A percentile compares a stretch with the other conserved stretches of the same genome.
Evolutionary conservation across 2,329 filamentous ascomycete genomes (phyloP).

Genomic region (Malbranchea cinnamomea): DNA sequence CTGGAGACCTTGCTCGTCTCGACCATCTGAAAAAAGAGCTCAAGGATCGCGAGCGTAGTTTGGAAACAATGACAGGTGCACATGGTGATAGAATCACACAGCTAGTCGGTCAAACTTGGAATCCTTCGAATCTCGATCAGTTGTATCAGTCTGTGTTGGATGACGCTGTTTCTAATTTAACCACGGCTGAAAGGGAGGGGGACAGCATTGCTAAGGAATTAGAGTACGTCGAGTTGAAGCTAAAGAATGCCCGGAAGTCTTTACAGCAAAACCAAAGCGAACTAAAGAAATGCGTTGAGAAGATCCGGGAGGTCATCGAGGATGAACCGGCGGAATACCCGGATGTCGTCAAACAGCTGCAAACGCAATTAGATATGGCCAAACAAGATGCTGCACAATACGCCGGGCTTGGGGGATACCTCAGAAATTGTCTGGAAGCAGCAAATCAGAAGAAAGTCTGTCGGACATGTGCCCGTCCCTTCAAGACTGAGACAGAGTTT

Average conservation of each 20-base stretch:
- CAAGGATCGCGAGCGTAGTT: conserved; percentile 54
- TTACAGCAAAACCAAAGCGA: conserved; percentile 50
- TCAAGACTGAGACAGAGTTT: conserved; percentile 46
- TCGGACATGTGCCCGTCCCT: conserved; percentile 57
- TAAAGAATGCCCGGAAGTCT: conserved; percentile 51
- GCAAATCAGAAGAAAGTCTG: conserved; percentile 58
- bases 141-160: conserved; percentile 52
- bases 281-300: conserved; percentile 44
- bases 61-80: conserved; percentile 62
- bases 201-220: conserved; percentile 58
- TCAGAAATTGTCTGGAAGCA: conserved; percentile 49
- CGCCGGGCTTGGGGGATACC: conserved; percentile 56
- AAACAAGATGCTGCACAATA: conserved; percentile 53
- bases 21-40: conserved; percentile 72
- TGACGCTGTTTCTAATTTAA: conserved; percentile 41
- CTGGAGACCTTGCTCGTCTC: conserved; percentile 68
- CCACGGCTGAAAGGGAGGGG: conserved; percentile 52
- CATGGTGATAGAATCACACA: conserved; percentile 56
- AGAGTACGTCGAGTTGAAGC: conserved; percentile 58
- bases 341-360: conserved; percentile 36
- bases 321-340: conserved; percentile 36
- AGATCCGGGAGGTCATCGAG: conserved; percentile 45
- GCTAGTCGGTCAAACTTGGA: conserved; percentile 53
- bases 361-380: conserved; percentile 35
- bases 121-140: conserved; percentile 51